These are phyloP conservation scores for Crassisporium funariophilum DNA, from an alignment of 768 basidiomycete genomes.

Conservation along the genomic window DNA sequence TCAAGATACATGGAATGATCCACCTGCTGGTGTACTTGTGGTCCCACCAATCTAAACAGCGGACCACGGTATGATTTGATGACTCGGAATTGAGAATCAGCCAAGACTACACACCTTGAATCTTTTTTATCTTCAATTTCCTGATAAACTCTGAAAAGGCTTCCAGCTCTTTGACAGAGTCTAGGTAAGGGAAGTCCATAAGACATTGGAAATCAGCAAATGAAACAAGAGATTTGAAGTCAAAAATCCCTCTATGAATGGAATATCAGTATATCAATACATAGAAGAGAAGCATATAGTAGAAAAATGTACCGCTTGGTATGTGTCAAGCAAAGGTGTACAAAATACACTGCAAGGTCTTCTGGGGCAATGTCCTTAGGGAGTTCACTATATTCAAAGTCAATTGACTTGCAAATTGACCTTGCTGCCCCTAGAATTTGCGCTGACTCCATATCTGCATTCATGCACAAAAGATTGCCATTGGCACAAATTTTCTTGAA, in stretches of 20 bases:
- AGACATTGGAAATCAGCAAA: neutral
- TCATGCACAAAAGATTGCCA: neutral
- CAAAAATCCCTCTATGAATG: neutral
- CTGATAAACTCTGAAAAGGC: neutral
- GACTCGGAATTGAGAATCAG: neutral
- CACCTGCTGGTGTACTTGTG: slow-evolving; percentile 20
- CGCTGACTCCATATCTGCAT: neutral
- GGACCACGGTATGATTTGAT: neutral
- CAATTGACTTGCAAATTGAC: neutral
- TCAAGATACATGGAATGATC: slow-evolving; percentile 16
- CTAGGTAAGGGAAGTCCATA: slow-evolving; percentile 16
- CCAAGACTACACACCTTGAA: neutral
- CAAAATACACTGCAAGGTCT: neutral
- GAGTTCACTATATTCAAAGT: neutral
- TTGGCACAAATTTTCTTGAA: neutral
- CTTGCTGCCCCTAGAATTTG: neutral
- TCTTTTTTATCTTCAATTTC: neutral
- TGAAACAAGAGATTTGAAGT: neutral
- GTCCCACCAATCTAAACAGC: slow-evolving; percentile 20
- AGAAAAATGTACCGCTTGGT: neutral
- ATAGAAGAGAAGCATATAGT: neutral
- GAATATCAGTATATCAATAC: neutral
- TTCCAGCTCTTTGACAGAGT: slow-evolving; percentile 3
- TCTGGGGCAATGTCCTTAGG: neutral
- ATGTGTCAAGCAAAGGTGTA: neutral